phyloP scores from a whole-genome alignment of 108 stramenopile species.

The Nannochloropsis salina region DNA sequence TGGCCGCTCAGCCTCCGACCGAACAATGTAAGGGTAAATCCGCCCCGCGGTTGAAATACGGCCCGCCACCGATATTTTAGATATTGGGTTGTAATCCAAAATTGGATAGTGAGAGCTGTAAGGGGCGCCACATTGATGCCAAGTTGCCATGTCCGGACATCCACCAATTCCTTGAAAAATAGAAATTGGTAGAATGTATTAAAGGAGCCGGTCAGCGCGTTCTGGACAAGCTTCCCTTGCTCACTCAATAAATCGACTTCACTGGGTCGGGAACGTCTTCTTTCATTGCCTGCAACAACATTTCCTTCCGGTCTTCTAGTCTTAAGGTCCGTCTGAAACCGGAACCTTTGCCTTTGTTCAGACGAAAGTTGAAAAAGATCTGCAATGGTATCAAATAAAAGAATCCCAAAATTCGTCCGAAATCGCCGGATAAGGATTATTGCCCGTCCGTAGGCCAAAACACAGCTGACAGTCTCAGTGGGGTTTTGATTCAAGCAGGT shows the following conservation, averaged over 20 bases:
- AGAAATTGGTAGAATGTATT: neutral
- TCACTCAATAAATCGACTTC: neutral
- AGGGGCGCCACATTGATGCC: neutral
- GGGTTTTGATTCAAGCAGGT: slow-evolving; percentile 15
- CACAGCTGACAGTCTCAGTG: slow-evolving; percentile 16
- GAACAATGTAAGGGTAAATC: slow-evolving; percentile 16
- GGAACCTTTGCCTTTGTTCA: too few relatives aligned
- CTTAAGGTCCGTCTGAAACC: neutral
- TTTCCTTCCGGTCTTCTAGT: neutral
- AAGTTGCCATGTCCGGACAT: neutral
- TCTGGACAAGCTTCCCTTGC: neutral
- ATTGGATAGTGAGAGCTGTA: slow-evolving; percentile 4
- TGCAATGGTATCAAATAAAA: neutral
- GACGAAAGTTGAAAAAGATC: neutral
- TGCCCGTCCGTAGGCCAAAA: neutral
- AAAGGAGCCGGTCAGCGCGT: neutral
- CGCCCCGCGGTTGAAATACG: neutral
- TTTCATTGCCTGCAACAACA: neutral
- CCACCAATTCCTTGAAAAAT: neutral
- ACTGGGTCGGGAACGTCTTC: neutral
- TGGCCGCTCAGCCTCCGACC: neutral
- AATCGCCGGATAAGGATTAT: neutral
- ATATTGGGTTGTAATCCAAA: neutral
- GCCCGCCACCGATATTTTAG: neutral
- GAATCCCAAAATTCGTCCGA: neutral